A percentile compares a stretch with the other conserved stretches of the same genome.
Evolutionary conservation across 148 eudicot species (phyloP).

Genomic region (Rhododendron simsii): DNA sequence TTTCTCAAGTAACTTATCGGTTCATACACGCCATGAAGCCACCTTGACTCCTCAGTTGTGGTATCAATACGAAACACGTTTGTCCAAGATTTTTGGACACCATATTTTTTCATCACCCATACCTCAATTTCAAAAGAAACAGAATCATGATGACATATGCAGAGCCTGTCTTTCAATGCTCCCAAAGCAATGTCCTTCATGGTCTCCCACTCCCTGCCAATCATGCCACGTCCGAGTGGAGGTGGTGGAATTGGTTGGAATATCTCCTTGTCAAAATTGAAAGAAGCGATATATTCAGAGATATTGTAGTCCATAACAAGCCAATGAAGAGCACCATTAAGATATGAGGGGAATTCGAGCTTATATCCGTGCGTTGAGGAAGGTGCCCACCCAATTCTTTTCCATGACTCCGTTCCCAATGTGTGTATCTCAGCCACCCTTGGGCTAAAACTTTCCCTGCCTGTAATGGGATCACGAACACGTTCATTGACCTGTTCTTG

Average conservation of each 20-base stretch:
- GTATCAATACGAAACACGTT: conserved; percentile 10
- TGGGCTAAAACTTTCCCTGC: not conserved
- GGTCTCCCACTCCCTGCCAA: not conserved
- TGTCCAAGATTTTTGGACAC: conserved; percentile 10
- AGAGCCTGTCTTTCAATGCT: conserved; percentile 13
- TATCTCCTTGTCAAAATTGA: conserved; percentile 19
- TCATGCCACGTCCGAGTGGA: not conserved
- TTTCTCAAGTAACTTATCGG: conserved; percentile 10
- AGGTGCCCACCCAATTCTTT: not conserved
- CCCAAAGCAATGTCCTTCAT: not conserved
- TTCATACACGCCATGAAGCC: not conserved
- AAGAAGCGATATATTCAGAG: conserved; percentile 5
- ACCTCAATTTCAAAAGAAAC: not conserved
- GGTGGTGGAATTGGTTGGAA: conserved; percentile 19
- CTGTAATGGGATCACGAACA: not conserved
- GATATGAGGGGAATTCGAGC: not conserved
- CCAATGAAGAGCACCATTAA: conserved; percentile 20
- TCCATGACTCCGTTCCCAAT: conserved; percentile 14
- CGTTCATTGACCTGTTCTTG: not conserved
- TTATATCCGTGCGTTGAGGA: not conserved
- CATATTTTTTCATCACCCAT: not conserved
- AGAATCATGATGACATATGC: conserved; percentile 5
- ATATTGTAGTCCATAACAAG: not conserved
- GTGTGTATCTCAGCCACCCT: conserved; percentile 5
- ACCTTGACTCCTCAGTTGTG: not conserved